Evolutionary conservation across 2,329 filamentous ascomycete genomes (phyloP), one percentile per base, ranked within the genome.

Genomic region (Boeremia lycopersici): DNA sequence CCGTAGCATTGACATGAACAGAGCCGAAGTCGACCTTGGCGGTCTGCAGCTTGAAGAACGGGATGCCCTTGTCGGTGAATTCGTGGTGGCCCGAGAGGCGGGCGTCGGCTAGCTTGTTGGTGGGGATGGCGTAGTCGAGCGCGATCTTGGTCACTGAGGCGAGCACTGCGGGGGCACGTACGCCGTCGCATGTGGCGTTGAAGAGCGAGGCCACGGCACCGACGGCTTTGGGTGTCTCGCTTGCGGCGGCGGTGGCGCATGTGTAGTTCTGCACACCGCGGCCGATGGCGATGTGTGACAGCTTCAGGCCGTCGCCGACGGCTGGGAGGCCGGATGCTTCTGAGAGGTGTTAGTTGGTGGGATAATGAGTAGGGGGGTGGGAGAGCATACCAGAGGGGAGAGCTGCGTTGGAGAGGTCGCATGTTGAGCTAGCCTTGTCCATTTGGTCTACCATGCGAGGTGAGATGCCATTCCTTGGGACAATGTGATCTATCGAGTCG

Each of bases 251-350:
- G 3, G 72, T 78, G 54, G 84, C 80, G 81, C 93, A 97, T 46
- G 91, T 96, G 81, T 97, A 98, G 82, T 97, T 97, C 78, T 97
- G 88, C 7, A 90, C 95, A 56, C 93, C 93, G 39, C 91, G 88
- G 67, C 93, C 93, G 59, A 97, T 81, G 70, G 89, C 90, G 49
- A 97, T 89, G 76, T 96, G 90, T 70, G 85, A 83, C 45, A 96
- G 81, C 3, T 71, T 78, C 28, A 90, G 79, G 51, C 87, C 89
- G 6, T 78, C 62, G 0, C 84, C 77, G 12, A 86, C 85, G 7
- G 80, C 60, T 12, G 89, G 86, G 6, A 96, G 82, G 13, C 84
- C 77, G 6, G 80, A 79, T 40, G 85, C 79, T 60, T 81, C 84
- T 80, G 30, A 13, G 17, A 4, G 9, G 17, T 62, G 63, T 73